Conservation (phyloP, 352 stramenopile species). For the Pythium dissimile region DNA sequence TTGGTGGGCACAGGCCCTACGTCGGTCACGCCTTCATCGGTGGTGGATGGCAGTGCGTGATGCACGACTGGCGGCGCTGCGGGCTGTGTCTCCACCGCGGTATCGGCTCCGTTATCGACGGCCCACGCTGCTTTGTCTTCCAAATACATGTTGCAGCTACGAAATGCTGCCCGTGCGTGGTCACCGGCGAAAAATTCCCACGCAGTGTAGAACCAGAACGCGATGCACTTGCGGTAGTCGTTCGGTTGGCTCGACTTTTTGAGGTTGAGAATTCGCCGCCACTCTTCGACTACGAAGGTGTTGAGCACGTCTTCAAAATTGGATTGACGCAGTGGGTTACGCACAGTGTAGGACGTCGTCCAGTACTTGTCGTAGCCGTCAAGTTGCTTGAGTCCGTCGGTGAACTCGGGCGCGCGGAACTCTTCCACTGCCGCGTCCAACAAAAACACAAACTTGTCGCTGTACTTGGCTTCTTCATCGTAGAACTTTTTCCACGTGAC, state of each 20-base stretch:
- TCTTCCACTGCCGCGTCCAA: slow-evolving; percentile 64
- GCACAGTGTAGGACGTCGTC: slow-evolving; percentile 71
- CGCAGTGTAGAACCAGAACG: slow-evolving; percentile 85
- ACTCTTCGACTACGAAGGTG: slow-evolving; percentile 74
- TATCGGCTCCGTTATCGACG: slow-evolving; percentile 18
- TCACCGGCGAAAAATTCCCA: slow-evolving; percentile 84
- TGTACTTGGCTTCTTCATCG: slow-evolving; percentile 85
- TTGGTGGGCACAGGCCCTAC: not conserved
- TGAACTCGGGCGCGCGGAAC: slow-evolving; percentile 65
- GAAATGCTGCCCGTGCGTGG: slow-evolving; percentile 64
- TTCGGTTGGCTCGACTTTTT: slow-evolving; percentile 85
- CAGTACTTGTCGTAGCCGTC: slow-evolving; percentile 85
- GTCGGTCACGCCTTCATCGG: not conserved
- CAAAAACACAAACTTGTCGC: slow-evolving; percentile 80
- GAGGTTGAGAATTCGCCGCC: slow-evolving; percentile 65
- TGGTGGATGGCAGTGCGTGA: not conserved
- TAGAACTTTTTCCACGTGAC: slow-evolving; percentile 89
- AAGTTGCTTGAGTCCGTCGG: slow-evolving; percentile 64
- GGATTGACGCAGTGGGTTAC: slow-evolving; percentile 68
- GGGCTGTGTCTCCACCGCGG: not conserved
- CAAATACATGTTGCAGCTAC: slow-evolving; percentile 84
- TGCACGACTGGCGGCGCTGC: not conserved
- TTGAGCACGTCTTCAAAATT: slow-evolving; percentile 70
- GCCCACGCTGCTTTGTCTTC: slow-evolving; percentile 64
- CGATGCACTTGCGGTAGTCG: slow-evolving; percentile 84